A percentile compares a stretch with the other conserved stretches of the same genome.
phyloP scores from a whole-genome alignment of 352 stramenopile genomes.

The Peronospora farinosa region DNA sequence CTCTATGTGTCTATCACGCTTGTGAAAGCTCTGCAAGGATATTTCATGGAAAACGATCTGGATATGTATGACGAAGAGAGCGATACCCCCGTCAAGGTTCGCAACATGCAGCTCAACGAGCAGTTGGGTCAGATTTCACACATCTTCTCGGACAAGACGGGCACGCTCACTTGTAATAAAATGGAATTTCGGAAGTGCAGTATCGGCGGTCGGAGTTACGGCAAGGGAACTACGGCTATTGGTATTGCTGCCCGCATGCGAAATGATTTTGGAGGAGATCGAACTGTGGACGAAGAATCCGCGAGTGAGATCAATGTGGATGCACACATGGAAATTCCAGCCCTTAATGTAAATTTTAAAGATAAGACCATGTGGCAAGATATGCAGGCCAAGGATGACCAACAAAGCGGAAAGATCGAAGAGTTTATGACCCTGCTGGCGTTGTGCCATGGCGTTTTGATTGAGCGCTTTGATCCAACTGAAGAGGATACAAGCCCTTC shows the following conservation, averaged over 20 bases:
- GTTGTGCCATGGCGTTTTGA: slow-evolving; percentile 94
- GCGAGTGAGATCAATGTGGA: slow-evolving; percentile 35
- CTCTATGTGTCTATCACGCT: slow-evolving; percentile 87
- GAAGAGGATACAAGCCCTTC: slow-evolving; percentile 21
- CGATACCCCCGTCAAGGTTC: slow-evolving; percentile 63
- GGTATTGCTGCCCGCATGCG: slow-evolving; percentile 62
- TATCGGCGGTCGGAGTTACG: slow-evolving; percentile 73
- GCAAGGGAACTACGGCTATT: slow-evolving; percentile 80
- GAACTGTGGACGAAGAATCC: slow-evolving; percentile 32
- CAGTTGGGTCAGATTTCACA: slow-evolving; percentile 92
- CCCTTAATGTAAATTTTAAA: slow-evolving; percentile 77
- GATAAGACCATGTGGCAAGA: slow-evolving; percentile 57
- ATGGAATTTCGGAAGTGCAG: slow-evolving; percentile 89
- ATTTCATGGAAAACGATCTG: slow-evolving; percentile 79
- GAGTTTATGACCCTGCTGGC: slow-evolving; percentile 85
- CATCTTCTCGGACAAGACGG: slow-evolving; percentile 94
- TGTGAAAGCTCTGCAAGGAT: slow-evolving; percentile 85
- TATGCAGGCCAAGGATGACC: slow-evolving; percentile 31
- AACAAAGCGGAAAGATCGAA: slow-evolving; percentile 51
- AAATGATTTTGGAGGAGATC: slow-evolving; percentile 50
- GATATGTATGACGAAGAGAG: slow-evolving; percentile 82
- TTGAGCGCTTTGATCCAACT: slow-evolving; percentile 75
- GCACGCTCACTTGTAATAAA: slow-evolving; percentile 84
- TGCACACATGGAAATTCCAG: slow-evolving; percentile 23
- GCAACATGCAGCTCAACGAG: slow-evolving; percentile 85